Evolutionary conservation across 148 eudicot genomes (phyloP).

Genomic region (Silene latifolia): DNA sequence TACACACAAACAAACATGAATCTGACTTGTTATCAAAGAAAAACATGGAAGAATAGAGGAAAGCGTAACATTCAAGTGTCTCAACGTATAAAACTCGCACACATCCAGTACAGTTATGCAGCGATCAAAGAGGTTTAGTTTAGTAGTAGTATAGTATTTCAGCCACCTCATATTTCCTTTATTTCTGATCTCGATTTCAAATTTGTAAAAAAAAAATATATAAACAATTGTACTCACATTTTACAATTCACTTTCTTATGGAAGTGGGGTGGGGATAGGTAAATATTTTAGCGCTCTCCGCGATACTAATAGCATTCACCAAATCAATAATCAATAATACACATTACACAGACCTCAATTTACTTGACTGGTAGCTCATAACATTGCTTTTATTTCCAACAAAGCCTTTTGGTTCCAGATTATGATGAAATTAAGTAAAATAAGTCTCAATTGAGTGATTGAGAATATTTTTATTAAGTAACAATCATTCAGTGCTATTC

Average conservation of each 20-base stretch:
- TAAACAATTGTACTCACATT: not conserved
- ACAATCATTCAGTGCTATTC: too few species aligned
- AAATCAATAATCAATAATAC: conserved; percentile 8
- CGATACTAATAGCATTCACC: not conserved
- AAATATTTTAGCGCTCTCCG: not conserved
- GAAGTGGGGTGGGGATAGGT: not conserved
- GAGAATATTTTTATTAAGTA: too few species aligned
- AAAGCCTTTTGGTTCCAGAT: too few species aligned
- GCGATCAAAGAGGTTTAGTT: not conserved
- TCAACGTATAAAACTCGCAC: not conserved
- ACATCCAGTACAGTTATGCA: not conserved
- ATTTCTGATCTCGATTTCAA: not conserved
- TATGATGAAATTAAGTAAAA: too few species aligned
- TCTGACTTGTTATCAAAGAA: not conserved
- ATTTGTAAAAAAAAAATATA: not conserved
- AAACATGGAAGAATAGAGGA: not conserved
- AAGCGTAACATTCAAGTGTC: not conserved
- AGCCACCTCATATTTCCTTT: not conserved
- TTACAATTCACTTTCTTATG: not conserved
- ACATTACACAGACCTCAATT: not conserved
- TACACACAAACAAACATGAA: conserved; percentile 8
- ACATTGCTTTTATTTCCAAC: not conserved
- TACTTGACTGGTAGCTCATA: not conserved
- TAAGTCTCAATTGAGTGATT: too few species aligned
- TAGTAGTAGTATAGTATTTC: not conserved